Percentiles rank a stretch among this genome's conserved stretches.
Conservation (phyloP, 345 rosid species). For the Erucastrum elatum region DNA sequence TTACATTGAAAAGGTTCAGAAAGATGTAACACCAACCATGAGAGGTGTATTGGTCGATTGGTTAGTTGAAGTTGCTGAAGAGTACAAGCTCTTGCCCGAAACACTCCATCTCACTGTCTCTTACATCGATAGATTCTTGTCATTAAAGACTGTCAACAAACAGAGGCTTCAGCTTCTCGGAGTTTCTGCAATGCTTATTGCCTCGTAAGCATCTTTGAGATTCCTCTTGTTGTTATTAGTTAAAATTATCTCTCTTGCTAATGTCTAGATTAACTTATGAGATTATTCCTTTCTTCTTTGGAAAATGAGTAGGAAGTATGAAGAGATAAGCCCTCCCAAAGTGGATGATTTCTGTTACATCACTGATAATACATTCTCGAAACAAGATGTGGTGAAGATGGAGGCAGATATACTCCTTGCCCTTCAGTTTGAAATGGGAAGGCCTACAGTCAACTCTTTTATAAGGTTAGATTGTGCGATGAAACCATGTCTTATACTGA, state of each 20-base stretch:
- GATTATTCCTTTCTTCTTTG: background rate
- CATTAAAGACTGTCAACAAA: conserved; percentile 44
- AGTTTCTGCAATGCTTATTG: conserved; percentile 78
- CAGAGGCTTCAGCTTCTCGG: conserved; percentile 74
- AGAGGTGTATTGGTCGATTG: conserved; percentile 74
- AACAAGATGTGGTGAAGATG: conserved; percentile 68
- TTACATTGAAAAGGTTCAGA: conserved; percentile 69
- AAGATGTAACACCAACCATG: conserved; percentile 60
- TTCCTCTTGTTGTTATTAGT: background rate
- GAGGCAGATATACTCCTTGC: conserved; percentile 65
- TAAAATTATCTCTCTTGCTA: background rate
- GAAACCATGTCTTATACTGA: background rate
- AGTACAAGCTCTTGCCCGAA: conserved; percentile 61
- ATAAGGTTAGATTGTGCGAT: conserved; percentile 43
- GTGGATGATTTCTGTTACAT: conserved; percentile 68
- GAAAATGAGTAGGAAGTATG: conserved; percentile 55
- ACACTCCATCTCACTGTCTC: conserved; percentile 57
- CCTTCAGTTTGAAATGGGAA: conserved; percentile 65
- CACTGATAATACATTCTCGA: conserved; percentile 65
- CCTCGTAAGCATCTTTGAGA: conserved; percentile 56
- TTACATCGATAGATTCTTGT: conserved; percentile 60
- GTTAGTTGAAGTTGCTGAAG: conserved; percentile 77
- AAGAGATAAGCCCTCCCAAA: conserved; percentile 66
- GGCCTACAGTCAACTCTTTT: conserved; percentile 60
- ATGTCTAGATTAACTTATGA: background rate